Percentiles rank a stretch among this genome's conserved stretches.
Evolutionary conservation across 1,284 basidiomycete genomes (phyloP).

Genomic region (Agroathelia rolfsii): DNA sequence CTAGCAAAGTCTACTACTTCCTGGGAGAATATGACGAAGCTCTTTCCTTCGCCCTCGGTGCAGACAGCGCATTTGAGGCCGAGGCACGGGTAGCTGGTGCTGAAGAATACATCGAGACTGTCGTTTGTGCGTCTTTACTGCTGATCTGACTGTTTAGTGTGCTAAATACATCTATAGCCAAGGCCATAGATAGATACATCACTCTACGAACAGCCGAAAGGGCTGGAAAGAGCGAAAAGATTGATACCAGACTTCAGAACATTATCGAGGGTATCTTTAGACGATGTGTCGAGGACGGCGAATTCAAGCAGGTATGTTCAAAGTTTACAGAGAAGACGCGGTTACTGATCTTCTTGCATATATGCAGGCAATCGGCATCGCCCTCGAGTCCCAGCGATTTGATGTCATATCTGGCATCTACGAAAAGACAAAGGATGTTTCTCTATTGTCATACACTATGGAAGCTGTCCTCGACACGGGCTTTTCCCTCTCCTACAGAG

Average conservation of each 20-base stretch:
- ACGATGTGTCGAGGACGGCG: slow-evolving; percentile 76
- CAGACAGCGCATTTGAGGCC: slow-evolving; percentile 77
- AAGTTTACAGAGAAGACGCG: neutral
- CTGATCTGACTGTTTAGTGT: slow-evolving; percentile 3
- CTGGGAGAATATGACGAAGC: slow-evolving; percentile 91
- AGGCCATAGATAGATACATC: slow-evolving; percentile 90
- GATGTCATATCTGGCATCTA: slow-evolving; percentile 79
- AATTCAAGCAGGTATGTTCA: slow-evolving; percentile 82
- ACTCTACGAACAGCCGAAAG: slow-evolving; percentile 42
- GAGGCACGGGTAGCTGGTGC: slow-evolving; percentile 54
- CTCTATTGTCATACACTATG: slow-evolving; percentile 82
- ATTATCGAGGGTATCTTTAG: slow-evolving; percentile 86
- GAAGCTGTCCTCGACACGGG: slow-evolving; percentile 80
- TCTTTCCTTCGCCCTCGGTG: slow-evolving; percentile 84
- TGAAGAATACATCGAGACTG: slow-evolving; percentile 88
- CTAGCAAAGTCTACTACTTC: slow-evolving; percentile 95
- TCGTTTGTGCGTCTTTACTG: slow-evolving; percentile 67
- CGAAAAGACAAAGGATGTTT: slow-evolving; percentile 60
- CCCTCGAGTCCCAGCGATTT: slow-evolving; percentile 79
- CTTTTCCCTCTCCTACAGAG: slow-evolving; percentile 73
- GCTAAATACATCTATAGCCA: slow-evolving; percentile 43
- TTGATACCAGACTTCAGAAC: slow-evolving; percentile 68
- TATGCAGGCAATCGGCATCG: slow-evolving; percentile 81
- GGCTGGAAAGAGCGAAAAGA: slow-evolving; percentile 36
- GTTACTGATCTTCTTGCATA: slow-evolving; percentile 7